These are phyloP conservation scores for Botrytis fabae DNA, from an alignment of 2,329 filamentous ascomycete species.

Conservation along the genomic window DNA sequence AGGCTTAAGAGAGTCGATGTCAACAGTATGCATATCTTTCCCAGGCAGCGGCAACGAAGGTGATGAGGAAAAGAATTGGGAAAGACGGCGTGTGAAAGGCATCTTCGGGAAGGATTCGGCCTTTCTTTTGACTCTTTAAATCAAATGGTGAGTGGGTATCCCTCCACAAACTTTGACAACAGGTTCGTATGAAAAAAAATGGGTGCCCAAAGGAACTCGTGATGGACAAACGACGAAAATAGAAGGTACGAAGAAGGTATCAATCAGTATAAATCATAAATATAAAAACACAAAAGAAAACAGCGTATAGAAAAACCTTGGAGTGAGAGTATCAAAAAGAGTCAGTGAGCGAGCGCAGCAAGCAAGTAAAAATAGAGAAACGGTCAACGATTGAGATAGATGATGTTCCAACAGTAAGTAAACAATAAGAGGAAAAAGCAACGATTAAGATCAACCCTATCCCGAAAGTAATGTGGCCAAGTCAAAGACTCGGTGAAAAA, in stretches of 20 bases:
- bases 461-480: conserved; percentile 11
- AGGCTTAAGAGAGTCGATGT: background rate
- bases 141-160: conserved; percentile 11
- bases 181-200: conserved; percentile 17
- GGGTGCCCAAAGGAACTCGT: conserved; percentile 16
- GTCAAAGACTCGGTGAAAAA: conserved; percentile 16
- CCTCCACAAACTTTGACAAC: conserved; percentile 16
- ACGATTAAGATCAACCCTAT: conserved; percentile 10
- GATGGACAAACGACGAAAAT: conserved; percentile 9
- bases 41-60: background rate
- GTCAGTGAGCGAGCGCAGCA: conserved; percentile 20
- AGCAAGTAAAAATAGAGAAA: conserved; percentile 12
- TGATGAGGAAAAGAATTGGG: conserved; percentile 21
- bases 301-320: conserved; percentile 1
- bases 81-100: conserved; percentile 21
- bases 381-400: conserved; percentile 14
- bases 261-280: conserved; percentile 15
- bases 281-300: conserved; percentile 16
- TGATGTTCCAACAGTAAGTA: background rate
- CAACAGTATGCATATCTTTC: conserved; percentile 22
- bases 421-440: conserved; percentile 10
- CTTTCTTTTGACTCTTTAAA: conserved; percentile 19
- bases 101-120: conserved; percentile 19
- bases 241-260: conserved; percentile 16
- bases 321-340: background rate